Conservation (phyloP, 345 rosid species). For the Jatropha curcas region DNA sequence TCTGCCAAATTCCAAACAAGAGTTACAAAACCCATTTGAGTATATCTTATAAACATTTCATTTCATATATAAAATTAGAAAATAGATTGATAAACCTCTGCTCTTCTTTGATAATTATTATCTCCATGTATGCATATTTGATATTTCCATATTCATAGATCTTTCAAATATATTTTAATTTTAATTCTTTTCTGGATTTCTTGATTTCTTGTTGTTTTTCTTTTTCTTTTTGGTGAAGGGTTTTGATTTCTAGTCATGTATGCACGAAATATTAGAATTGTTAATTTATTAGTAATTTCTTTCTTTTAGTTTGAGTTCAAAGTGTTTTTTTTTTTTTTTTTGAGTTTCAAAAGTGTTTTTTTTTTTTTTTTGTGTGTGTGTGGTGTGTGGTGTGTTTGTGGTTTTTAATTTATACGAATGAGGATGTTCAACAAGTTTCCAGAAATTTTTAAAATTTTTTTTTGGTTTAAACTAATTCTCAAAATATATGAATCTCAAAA, state of each 20-base stretch:
- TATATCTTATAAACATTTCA: too few relatives aligned
- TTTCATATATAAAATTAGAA: too few relatives aligned
- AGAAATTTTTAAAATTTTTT: not conserved
- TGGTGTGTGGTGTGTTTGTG: too few relatives aligned
- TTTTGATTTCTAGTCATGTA: not conserved
- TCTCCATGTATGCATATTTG: too few relatives aligned
- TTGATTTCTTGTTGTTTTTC: too few relatives aligned
- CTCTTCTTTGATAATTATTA: too few relatives aligned
- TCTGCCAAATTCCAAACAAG: constrained; percentile 5
- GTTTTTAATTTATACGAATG: not conserved
- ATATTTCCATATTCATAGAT: too few relatives aligned
- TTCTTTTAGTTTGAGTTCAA: not conserved
- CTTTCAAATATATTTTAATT: not conserved
- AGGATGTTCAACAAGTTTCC: not conserved
- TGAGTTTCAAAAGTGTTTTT: not conserved
- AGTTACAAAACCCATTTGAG: too few relatives aligned
- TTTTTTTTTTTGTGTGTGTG: too few relatives aligned
- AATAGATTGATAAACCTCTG: too few relatives aligned
- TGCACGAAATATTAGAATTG: not conserved
- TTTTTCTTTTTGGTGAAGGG: too few relatives aligned
- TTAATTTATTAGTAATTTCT: not conserved
- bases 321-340: not conserved
- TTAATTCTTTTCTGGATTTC: not conserved
- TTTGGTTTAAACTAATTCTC: not conserved
- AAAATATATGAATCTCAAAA: too few relatives aligned